These are phyloP conservation scores for Cryptomeria japonica DNA, from an alignment of 75 land plant genomes.

Conservation along the genomic window DNA sequence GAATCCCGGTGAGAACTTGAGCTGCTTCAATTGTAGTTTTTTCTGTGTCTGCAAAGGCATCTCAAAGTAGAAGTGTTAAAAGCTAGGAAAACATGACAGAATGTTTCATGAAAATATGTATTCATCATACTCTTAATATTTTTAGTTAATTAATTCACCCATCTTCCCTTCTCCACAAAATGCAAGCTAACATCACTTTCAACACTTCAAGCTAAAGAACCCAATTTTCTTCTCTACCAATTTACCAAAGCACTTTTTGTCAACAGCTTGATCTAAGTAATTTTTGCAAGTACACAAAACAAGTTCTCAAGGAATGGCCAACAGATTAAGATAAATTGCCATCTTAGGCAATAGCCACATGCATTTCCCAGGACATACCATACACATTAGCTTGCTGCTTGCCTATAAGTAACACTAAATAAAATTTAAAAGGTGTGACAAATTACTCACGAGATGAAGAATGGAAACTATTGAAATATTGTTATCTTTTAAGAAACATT, in stretches of 20 bases:
- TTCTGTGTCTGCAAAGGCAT: background rate
- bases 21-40: slow-evolving; percentile 6
- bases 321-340: background rate
- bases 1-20: slow-evolving; percentile 1
- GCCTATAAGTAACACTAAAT: background rate
- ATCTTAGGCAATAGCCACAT: background rate
- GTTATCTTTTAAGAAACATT: background rate
- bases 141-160: background rate
- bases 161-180: background rate
- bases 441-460: background rate
- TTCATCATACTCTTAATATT: background rate
- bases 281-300: background rate
- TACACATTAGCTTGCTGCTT: background rate
- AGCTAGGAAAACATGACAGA: background rate
- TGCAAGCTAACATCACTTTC: background rate
- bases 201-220: background rate
- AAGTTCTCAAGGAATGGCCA: background rate
- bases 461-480: background rate
- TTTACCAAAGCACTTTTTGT: background rate
- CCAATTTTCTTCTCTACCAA: background rate
- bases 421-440: background rate
- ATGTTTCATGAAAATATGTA: background rate
- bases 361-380: background rate
- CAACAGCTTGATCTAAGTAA: background rate
- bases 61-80: background rate